These are phyloP conservation scores for Madurella mycetomatis DNA, from an alignment of 2,329 filamentous ascomycete species.

Conservation along the genomic window DNA sequence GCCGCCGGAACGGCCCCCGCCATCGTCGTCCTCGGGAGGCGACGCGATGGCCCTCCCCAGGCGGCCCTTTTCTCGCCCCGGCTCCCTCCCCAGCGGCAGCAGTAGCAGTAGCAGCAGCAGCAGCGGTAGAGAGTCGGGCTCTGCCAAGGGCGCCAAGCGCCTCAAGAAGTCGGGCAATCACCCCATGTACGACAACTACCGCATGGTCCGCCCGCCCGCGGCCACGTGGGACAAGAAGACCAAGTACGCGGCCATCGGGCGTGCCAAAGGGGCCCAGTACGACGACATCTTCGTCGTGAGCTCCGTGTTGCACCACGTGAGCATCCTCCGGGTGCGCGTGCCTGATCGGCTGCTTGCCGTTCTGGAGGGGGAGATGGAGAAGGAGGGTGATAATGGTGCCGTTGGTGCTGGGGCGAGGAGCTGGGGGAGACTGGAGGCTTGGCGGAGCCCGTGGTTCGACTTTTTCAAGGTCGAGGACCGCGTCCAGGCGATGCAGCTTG, in stretches of 20 bases:
- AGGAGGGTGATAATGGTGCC: conserved; percentile 28
- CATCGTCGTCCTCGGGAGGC: not conserved
- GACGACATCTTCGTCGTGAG: conserved; percentile 61
- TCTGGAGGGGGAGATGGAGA: conserved; percentile 41
- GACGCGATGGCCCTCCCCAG: conserved; percentile 2
- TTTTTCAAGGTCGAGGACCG: conserved; percentile 52
- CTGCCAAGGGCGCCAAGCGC: conserved; percentile 33
- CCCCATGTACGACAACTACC: conserved; percentile 59
- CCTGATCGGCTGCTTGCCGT: conserved; percentile 49
- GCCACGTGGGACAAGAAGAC: conserved; percentile 58
- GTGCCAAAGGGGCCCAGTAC: conserved; percentile 41
- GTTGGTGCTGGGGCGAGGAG: conserved; percentile 29
- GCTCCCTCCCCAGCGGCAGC: conserved; percentile 4
- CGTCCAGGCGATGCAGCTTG: conserved; percentile 50
- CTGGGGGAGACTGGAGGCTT: conserved; percentile 52
- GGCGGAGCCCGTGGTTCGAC: conserved; percentile 59
- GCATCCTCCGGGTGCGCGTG: conserved; percentile 55
- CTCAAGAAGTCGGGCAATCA: conserved; percentile 45
- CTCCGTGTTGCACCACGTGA: conserved; percentile 58
- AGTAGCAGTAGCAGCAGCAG: conserved; percentile 2
- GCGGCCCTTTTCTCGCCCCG: conserved; percentile 8
- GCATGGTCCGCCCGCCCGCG: conserved; percentile 55
- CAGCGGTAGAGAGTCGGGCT: not conserved
- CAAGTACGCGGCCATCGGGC: conserved; percentile 54
- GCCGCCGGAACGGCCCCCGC: conserved; percentile 17